Evolutionary conservation across 2,329 filamentous ascomycete genomes (phyloP).

Genomic region (Periconia sp.): DNA sequence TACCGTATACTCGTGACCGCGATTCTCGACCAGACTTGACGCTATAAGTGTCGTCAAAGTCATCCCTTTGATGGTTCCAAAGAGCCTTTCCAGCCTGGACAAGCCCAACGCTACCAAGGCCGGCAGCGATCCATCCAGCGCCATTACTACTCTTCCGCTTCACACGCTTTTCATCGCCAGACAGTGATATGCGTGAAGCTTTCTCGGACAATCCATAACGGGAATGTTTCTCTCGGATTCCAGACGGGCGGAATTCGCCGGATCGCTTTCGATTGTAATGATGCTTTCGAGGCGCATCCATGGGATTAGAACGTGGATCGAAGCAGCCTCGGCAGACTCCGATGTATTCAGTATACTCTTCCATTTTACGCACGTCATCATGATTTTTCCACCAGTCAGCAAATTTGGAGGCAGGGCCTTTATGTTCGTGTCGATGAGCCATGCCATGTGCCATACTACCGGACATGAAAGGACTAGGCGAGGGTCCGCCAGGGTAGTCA

Average conservation of each 20-base stretch:
- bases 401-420: conserved; percentile 62
- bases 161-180: conserved; percentile 32
- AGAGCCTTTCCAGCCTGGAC: conserved; percentile 60
- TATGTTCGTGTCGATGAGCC: conserved; percentile 60
- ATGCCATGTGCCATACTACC: conserved; percentile 54
- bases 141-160: conserved; percentile 52
- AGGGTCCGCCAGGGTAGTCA: conserved; percentile 24
- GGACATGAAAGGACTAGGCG: conserved; percentile 27
- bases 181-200: conserved; percentile 40
- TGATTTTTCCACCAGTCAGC: conserved; percentile 68
- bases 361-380: conserved; percentile 69
- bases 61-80: conserved; percentile 55
- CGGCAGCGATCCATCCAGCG: conserved; percentile 60
- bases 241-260: conserved; percentile 50
- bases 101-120: conserved; percentile 61
- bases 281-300: conserved; percentile 66
- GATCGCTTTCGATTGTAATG: conserved; percentile 59
- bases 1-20: conserved; percentile 36
- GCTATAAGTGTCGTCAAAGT: conserved; percentile 67
- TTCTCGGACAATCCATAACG: conserved; percentile 54
- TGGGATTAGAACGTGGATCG: conserved; percentile 62
- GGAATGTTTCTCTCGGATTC: conserved; percentile 63
- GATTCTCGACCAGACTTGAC: conserved; percentile 58
- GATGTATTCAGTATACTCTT: conserved; percentile 71
- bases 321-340: conserved; percentile 71